These are phyloP conservation scores for Sicyos baderoa DNA, from an alignment of 306 rosid genomes.

Conservation along the genomic window DNA sequence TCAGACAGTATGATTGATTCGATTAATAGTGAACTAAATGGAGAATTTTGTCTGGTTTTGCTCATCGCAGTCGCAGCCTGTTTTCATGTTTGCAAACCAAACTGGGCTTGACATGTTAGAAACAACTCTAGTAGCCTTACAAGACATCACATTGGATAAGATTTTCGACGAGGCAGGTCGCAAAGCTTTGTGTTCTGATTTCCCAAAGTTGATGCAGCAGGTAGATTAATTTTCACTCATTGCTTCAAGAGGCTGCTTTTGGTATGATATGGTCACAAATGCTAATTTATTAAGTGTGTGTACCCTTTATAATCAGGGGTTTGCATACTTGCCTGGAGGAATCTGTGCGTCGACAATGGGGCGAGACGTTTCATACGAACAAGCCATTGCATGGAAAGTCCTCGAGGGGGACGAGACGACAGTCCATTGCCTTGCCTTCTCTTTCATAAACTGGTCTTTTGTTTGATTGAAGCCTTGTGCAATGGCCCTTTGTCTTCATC, in stretches of 20 bases:
- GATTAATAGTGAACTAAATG: not conserved
- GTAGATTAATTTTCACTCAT: slow-evolving; percentile 26
- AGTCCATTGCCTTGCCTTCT: slow-evolving; percentile 86
- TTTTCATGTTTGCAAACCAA: slow-evolving; percentile 86
- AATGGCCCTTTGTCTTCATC: not conserved
- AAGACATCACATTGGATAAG: slow-evolving; percentile 87
- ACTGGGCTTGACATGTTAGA: slow-evolving; percentile 97
- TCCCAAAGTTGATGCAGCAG: slow-evolving; percentile 87
- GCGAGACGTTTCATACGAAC: slow-evolving; percentile 71
- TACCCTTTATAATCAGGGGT: slow-evolving; percentile 44
- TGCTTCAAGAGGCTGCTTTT: not conserved
- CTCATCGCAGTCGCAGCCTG: slow-evolving; percentile 54
- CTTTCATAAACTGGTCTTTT: slow-evolving; percentile 94
- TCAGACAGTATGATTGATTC: not conserved
- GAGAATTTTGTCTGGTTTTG: not conserved
- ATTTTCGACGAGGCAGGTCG: slow-evolving; percentile 84
- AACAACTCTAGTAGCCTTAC: slow-evolving; percentile 81
- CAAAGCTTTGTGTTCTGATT: slow-evolving; percentile 61
- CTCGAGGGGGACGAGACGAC: slow-evolving; percentile 54
- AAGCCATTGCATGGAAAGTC: slow-evolving; percentile 94
- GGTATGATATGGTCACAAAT: not conserved
- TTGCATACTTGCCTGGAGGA: slow-evolving; percentile 73
- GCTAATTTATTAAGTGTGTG: not conserved
- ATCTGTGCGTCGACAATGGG: slow-evolving; percentile 95
- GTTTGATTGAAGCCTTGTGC: slow-evolving; percentile 42